phyloP scores from a whole-genome alignment of 176 grass and related monocot species.

The Lolium perenne region DNA sequence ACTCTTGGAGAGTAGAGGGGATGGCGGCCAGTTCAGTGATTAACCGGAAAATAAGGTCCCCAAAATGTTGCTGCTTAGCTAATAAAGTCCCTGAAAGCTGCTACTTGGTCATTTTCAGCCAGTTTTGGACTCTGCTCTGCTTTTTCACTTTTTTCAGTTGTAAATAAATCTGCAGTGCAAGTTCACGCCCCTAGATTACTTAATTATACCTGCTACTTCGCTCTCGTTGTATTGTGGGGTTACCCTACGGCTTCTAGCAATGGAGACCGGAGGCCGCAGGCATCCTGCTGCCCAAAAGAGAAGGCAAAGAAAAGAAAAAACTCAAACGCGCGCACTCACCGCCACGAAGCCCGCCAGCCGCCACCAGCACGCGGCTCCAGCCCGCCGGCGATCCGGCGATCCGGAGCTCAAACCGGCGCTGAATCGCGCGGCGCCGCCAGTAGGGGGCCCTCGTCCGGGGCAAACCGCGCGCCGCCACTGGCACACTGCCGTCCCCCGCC shows the following conservation, averaged over 20 bases:
- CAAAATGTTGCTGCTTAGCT: background rate
- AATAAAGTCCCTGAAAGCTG: background rate
- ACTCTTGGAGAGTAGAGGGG: background rate
- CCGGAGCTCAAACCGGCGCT: background rate
- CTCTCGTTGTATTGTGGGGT: no score
- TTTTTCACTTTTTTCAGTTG: background rate
- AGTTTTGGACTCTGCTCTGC: background rate
- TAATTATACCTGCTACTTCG: background rate
- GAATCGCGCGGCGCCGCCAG: conserved; percentile 24
- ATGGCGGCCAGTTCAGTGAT: background rate
- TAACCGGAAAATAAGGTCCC: background rate
- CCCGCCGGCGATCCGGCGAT: conserved; percentile 31
- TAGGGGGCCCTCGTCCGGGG: background rate
- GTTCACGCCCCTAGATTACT: background rate
- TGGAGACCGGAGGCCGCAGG: background rate
- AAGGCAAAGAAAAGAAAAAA: background rate
- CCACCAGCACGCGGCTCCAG: background rate
- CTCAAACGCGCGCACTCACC: conserved; percentile 16
- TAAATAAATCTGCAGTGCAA: background rate
- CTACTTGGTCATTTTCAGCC: background rate
- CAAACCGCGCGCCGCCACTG: background rate
- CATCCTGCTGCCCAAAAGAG: background rate
- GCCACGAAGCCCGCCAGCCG: background rate
- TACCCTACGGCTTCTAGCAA: background rate
- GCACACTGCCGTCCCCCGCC: background rate